Percentiles rank a stretch among this genome's conserved stretches.
Evolutionary conservation across 805 yeast species (phyloP).

Genomic region (Nakazawaea pomicola): DNA sequence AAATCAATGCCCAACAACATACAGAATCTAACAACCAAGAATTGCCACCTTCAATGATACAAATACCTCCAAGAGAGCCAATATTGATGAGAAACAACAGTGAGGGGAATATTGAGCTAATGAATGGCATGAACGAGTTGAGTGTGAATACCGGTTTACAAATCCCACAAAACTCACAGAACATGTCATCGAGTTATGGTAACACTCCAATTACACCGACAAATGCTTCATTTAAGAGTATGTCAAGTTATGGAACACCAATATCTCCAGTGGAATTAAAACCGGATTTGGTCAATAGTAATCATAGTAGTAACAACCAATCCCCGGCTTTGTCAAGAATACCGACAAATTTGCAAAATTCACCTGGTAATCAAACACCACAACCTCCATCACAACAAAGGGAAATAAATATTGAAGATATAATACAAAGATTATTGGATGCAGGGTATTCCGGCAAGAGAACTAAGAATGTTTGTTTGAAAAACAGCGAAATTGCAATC

Average conservation of each 20-base stretch:
- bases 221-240: constrained; percentile 10
- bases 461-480: constrained; percentile 83
- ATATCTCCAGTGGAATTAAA: constrained; percentile 7
- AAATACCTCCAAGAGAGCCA: constrained; percentile 37
- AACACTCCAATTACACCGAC: constrained; percentile 12
- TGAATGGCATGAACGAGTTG: not conserved
- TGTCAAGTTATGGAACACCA: constrained; percentile 8
- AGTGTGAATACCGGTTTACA: constrained; percentile 3
- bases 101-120: constrained; percentile 3
- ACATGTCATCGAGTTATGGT: not conserved
- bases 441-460: constrained; percentile 96
- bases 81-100: constrained; percentile 35
- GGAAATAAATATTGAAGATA: constrained; percentile 63
- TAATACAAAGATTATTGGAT: constrained; percentile 85
- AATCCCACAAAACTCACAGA: not conserved
- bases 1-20: constrained; percentile 1
- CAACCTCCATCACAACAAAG: constrained; percentile 19
- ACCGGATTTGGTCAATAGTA: not conserved
- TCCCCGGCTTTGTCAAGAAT: constrained; percentile 7
- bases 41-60: constrained; percentile 35
- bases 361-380: not conserved
- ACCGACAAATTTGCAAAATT: constrained; percentile 1
- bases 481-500: constrained; percentile 81
- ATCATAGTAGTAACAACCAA: no score
- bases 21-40: constrained; percentile 6